Evolutionary conservation across 1,139 yeast genomes (phyloP), one percentile per base, ranked within the genome.

Genomic region (Taphrina communis): DNA sequence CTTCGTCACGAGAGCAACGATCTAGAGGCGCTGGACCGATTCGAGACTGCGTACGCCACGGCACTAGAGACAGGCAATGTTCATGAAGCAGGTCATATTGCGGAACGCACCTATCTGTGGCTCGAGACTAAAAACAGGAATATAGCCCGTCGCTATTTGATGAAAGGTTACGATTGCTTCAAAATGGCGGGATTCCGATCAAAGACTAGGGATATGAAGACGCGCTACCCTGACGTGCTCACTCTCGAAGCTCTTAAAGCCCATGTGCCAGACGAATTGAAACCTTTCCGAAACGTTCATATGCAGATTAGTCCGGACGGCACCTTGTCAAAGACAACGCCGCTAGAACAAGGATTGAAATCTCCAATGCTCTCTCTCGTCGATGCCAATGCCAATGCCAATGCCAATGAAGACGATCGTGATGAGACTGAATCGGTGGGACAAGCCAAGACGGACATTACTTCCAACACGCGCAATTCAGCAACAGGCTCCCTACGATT

Each of bases 51-150:
- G 1, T 62, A 62, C 41, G 42, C 36, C 6, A 35, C 36, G n/a
- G 66, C 66, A 9, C 52, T 53, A 6, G 51, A 31, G 21, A 57
- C 50, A 5, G 66, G 66, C 5, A 62, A 62, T 52, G 35, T 62
- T n/a, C 66, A 62, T 31, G 66, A 62, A 48, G 66, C 66, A 14
- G 66, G 52, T 8, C 66, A 62, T 36, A 53, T 62, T 4, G 59
- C 66, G 8, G 66, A 62, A 35, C 25, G 66, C 12, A 51, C 58
- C 14, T 62, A 53, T 35, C 59, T 52, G 9, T 62, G 66, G 66
- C 59, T 62, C 41, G 59, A 62, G 9, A 42, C 42, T 31, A 52
- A 53, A 17, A 62, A 35, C 59, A 52, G 41, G 36, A 53, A 36
- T 6, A 42, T 62, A 14, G 66, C 66, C 11, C 17, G 25, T 21